Base-by-base conservation (phyloP, 2,329 filamentous ascomycete genomes). In the Penicillium sp. region DNA sequence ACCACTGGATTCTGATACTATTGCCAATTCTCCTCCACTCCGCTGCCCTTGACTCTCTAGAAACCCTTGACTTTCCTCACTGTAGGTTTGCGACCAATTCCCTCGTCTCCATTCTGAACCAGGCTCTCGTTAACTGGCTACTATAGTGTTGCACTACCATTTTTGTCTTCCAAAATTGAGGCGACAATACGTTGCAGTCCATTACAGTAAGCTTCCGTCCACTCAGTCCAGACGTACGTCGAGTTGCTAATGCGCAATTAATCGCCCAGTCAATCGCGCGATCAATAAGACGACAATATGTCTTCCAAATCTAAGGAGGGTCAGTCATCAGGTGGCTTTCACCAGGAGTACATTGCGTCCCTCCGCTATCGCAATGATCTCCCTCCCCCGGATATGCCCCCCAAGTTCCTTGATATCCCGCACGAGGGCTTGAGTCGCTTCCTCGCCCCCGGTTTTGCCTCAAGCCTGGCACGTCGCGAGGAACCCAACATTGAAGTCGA, bases 301-400 rank as follows among this genome's bases (percentile, higher is more conserved):
- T 75, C 62, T 53, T 65, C 74, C 47, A 76, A 75, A 52, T 67
- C 71, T 4, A 76, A 76, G 55, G 72, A 74, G 49, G 62, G 64
- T 48, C 69, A 70, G 65, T 71, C 73, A 56, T 69, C 73, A 24
- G 74, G 72, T 62, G 67, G 73, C 58, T 86, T 85, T 67, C 91
- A 96, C 72, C 94, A 99, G 78, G 94, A 99, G 77, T 97, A 97
- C 77, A 96, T 99, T 72, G 93, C 92, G 61, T 89, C 92, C 68
- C 90, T 97, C 70, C 86, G 94, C 75, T 99, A 95, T 75, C 92
- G 91, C 69, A 99, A 99, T 85, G 88, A 91, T 66, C 86, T 99
- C 16, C 94, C 94, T 62, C 92, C 94, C 61, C 94, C 94, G 53
- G 91, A 93, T 53, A 92, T 92, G 71, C 92, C 93, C 1, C 94